A percentile compares a stretch with the other conserved stretches of the same genome.
Conservation (phyloP, 441 rosid genomes). For the Biscutella laevigata region DNA sequence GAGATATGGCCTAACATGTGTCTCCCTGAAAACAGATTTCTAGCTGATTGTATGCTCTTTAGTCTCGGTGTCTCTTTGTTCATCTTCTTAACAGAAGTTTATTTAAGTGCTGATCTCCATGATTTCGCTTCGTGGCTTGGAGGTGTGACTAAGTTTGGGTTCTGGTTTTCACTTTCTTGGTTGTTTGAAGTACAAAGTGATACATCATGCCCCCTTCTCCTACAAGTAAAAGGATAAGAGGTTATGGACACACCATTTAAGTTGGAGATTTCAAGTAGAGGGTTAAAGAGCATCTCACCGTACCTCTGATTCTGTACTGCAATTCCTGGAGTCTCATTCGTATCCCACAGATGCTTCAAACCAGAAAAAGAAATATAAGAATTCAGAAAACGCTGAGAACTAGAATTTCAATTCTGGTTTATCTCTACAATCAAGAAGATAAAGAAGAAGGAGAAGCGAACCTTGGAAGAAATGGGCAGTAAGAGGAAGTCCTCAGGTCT, state of each 20-base stretch:
- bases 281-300: conserved; percentile 14
- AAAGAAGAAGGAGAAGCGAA: conserved; percentile 20
- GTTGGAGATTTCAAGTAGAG: conserved; percentile 25
- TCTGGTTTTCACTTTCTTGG: conserved; percentile 56
- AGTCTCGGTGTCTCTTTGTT: conserved; percentile 38
- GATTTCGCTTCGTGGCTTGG: conserved; percentile 35
- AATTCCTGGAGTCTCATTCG: conserved; percentile 29
- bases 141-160: conserved; percentile 46
- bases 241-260: not conserved
- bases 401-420: not conserved
- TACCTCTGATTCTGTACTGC: conserved; percentile 25
- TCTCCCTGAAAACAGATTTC: conserved; percentile 67
- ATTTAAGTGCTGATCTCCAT: conserved; percentile 43
- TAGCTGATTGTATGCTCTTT: conserved; percentile 66
- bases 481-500: conserved; percentile 60
- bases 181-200: conserved; percentile 15
- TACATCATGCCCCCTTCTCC: conserved; percentile 12
- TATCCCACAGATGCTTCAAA: conserved; percentile 36
- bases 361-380: no score
- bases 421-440: not conserved
- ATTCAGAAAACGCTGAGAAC: no score
- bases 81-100: conserved; percentile 48
- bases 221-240: not conserved
- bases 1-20: conserved; percentile 66
- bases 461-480: conserved; percentile 54